Base-by-base conservation (phyloP, 2,329 filamentous ascomycete genomes). In the Mycocentrospora acerina region DNA sequence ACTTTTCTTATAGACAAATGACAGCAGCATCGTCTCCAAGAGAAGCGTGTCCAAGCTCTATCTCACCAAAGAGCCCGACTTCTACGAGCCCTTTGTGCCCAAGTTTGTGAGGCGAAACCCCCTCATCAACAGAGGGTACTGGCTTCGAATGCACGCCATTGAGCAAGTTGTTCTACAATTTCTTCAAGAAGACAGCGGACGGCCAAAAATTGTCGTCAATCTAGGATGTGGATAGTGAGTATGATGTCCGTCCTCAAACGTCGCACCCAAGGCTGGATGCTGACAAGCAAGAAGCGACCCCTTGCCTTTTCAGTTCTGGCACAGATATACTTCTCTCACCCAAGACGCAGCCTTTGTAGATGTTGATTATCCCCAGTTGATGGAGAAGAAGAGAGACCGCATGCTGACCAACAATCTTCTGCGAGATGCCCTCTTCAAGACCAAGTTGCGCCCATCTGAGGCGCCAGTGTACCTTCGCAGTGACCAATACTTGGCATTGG, bases 41-140 rank as follows among this genome's bases (percentile, higher is more conserved):
- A 77, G 90, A 52, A 93, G 89, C 56, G 90, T 96, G n/a, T 90
- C 95, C 62, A 84, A 84, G 53, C 73, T 95, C 11, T 96, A 96
- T 66, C 85, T 87, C 60, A 77, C 85, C 12, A 57, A 81, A 45
- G 82, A 94, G 57, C 80, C 86, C 18, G 86, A 94, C 63, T 95
- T 88, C 71, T 91, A 93, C 54, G 84, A 86, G 31, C 85, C 88
- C 60, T 96, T 96, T 66, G 88, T 95, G 24, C 83, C 80, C 52
- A 94, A 90, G 64, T 86, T 86, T 52, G 83, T 89, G 66, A 77
- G 89, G 44, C 78, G 90, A 32, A 83, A 88, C n/a, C 90, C 91
- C 1, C 74, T 95, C 35, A 93, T 95, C 59, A 95, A 95, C 65
- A 80, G 90, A 30, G 88, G 89, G 32, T 95, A 95, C 60, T 89